phyloP scores from a whole-genome alignment of 2,329 filamentous ascomycete genomes.

The Penicillium concentricum region DNA sequence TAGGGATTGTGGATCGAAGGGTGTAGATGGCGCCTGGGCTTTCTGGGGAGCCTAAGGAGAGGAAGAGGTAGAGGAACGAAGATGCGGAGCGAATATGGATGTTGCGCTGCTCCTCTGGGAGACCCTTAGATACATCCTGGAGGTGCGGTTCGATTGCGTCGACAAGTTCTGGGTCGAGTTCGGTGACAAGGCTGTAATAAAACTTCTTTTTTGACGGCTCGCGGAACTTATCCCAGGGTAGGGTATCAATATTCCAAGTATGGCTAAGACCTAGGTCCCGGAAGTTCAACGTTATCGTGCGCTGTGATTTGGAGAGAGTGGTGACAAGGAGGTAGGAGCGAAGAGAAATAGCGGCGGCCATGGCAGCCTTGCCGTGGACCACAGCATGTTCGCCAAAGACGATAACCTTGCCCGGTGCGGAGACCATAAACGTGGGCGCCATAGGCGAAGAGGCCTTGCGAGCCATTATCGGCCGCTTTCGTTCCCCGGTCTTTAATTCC shows the following conservation, averaged over 20 bases:
- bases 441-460: slow-evolving; percentile 56
- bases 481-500: slow-evolving; percentile 4
- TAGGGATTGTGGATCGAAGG: slow-evolving; percentile 88
- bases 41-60: slow-evolving; percentile 76
- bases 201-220: slow-evolving; percentile 84
- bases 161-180: slow-evolving; percentile 78
- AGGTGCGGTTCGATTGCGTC: slow-evolving; percentile 79
- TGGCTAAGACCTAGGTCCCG: slow-evolving; percentile 87
- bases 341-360: slow-evolving; percentile 91
- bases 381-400: slow-evolving; percentile 97
- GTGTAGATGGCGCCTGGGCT: slow-evolving; percentile 85
- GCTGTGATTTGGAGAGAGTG: slow-evolving; percentile 85
- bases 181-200: slow-evolving; percentile 86
- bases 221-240: slow-evolving; percentile 84
- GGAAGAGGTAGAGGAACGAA: slow-evolving; percentile 88
- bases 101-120: slow-evolving; percentile 71
- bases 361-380: slow-evolving; percentile 94
- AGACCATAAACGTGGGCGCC: slow-evolving; percentile 94
- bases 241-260: slow-evolving; percentile 87
- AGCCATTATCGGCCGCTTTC: slow-evolving; percentile 18
- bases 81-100: slow-evolving; percentile 79
- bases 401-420: slow-evolving; percentile 96
- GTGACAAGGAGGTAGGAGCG: slow-evolving; percentile 96
- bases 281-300: slow-evolving; percentile 84
- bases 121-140: slow-evolving; percentile 63